Conservation (phyloP, 768 basidiomycete species). For the Hebeloma cylindrosporum region DNA sequence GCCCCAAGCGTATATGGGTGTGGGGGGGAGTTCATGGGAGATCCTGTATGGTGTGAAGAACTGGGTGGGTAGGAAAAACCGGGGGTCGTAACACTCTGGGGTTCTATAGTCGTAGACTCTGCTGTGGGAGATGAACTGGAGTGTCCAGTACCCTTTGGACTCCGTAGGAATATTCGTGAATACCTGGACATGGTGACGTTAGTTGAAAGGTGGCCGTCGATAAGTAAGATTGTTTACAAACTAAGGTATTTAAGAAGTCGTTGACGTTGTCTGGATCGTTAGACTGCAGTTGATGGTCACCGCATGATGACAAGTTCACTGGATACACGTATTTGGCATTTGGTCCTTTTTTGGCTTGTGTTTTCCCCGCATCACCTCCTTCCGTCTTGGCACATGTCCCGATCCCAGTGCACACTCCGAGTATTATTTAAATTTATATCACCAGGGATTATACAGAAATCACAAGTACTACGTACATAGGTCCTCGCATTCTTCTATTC, state of each 20-base stretch:
- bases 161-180: conserved; percentile 22
- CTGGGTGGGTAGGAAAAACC: conserved; percentile 23
- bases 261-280: too few species aligned
- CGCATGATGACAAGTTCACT: too few species aligned
- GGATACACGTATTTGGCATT: too few species aligned
- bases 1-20: conserved; percentile 26
- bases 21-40: conserved; percentile 18
- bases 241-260: conserved; percentile 3
- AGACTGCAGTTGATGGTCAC: too few species aligned
- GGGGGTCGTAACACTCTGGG: conserved; percentile 16
- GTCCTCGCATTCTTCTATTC: too few species aligned
- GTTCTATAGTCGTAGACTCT: conserved; percentile 17
- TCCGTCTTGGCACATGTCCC: too few species aligned
- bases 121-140: conserved; percentile 18
- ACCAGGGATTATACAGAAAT: too few species aligned
- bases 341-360: too few species aligned
- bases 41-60: conserved; percentile 17
- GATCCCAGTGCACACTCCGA: too few species aligned
- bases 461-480: too few species aligned
- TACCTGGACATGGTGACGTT: conserved; percentile 16
- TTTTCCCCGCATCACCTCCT: neutral
- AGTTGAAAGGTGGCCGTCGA: too few species aligned
- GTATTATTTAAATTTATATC: too few species aligned
- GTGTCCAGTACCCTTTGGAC: conserved; percentile 18
- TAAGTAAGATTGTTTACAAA: neutral